Conservation (phyloP, 1,139 yeast genomes). For the Blastobotrys ciferrii region DNA sequence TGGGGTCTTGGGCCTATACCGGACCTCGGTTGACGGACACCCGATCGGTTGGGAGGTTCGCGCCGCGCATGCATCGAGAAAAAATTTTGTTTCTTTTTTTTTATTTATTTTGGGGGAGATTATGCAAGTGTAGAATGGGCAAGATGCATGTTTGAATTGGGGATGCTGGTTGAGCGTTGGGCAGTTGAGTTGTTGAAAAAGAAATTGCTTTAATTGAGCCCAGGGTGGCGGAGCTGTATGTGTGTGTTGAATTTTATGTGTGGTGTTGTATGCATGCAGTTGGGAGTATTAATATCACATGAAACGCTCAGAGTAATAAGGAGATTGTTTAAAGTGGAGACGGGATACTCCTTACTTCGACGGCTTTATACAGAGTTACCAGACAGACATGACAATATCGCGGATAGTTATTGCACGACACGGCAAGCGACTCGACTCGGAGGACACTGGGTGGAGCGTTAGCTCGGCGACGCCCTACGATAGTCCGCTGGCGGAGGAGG, state of each 20-base stretch:
- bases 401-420: slow-evolving; percentile 37
- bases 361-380: no score
- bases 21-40: background rate
- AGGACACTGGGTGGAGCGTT: slow-evolving; percentile 33
- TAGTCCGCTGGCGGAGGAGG: slow-evolving; percentile 37
- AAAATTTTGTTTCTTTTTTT: background rate
- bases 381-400: slow-evolving; percentile 12
- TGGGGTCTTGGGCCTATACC: background rate
- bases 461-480: slow-evolving; percentile 40
- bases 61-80: background rate
- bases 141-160: background rate
- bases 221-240: no score
- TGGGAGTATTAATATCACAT: no score
- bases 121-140: background rate
- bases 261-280: no score
- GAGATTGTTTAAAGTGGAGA: no score
- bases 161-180: no score
- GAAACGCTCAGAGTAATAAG: no score
- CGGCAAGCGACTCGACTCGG: slow-evolving; percentile 36
- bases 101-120: background rate
- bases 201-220: no score
- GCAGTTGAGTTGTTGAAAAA: no score
- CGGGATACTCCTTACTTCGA: no score
- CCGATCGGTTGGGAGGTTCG: background rate
- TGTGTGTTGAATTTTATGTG: no score